phyloP scores from a whole-genome alignment of 768 basidiomycete genomes.

The Nidularia sp. region DNA sequence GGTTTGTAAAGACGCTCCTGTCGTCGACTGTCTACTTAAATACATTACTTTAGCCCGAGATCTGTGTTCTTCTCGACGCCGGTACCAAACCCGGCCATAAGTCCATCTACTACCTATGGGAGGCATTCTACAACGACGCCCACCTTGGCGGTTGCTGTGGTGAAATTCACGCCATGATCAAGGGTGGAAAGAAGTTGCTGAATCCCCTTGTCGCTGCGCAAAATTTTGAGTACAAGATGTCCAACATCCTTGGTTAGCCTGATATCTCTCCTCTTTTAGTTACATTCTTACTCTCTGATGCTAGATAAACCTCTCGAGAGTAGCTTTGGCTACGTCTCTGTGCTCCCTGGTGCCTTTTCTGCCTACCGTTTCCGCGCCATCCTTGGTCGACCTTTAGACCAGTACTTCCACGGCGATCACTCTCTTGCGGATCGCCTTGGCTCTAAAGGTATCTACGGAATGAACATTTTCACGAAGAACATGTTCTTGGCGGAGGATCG shows the following conservation, averaged over 20 bases:
- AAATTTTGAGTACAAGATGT: slow-evolving; percentile 99
- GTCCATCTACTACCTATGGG: slow-evolving; percentile 94
- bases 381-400: slow-evolving; percentile 80
- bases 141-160: slow-evolving; percentile 87
- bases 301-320: slow-evolving; percentile 91
- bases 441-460: slow-evolving; percentile 89
- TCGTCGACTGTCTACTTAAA: not conserved
- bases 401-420: slow-evolving; percentile 87
- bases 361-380: slow-evolving; percentile 95
- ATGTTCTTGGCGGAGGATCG: slow-evolving; percentile 85
- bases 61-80: slow-evolving; percentile 90
- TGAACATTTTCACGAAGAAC: slow-evolving; percentile 97
- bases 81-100: slow-evolving; percentile 97
- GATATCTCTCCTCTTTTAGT: not conserved
- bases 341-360: slow-evolving; percentile 94
- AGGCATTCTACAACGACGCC: slow-evolving; percentile 79
- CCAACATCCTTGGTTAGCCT: slow-evolving; percentile 86
- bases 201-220: slow-evolving; percentile 94
- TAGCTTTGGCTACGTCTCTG: slow-evolving; percentile 93
- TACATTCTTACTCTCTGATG: not conserved
- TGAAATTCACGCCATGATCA: slow-evolving; percentile 96
- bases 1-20: slow-evolving; percentile 33
- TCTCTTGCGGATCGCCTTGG: slow-evolving; percentile 90
- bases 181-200: slow-evolving; percentile 85
- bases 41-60: slow-evolving; percentile 60